Base-by-base conservation (phyloP, 345 rosid genomes). In the Boechera stricta region DNA sequence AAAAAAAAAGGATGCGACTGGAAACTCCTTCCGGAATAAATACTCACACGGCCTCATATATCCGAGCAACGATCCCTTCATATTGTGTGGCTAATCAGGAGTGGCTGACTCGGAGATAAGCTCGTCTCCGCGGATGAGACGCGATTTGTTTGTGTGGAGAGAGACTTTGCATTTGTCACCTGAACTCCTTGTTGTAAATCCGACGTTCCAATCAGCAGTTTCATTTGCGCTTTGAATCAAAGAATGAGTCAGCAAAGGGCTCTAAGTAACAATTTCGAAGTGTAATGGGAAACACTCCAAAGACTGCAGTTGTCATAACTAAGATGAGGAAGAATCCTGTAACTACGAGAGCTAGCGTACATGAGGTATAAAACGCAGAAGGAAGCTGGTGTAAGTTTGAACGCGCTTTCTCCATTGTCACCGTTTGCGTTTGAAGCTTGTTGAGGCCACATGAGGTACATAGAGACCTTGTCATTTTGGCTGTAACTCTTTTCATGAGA, bases 31-130 rank as follows among this genome's bases (percentile, higher is more conserved):
- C 26, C 6, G 51, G 63, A 54, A 29, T 41, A 28, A n/a, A 41
- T 69, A 69, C 39, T 41, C 63, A 69, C 73, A 69, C 73, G 63
- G 53, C 52, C 63, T 69, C 52, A 28, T 28, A 55, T 15, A 4
- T 55, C 73, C 41, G 16, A 39, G 10, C 53, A 54, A 55, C n/a
- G 63, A 54, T 39, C 73, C 63, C 6, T 13, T 68, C 38, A 68
- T 3, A 52, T 52, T 5, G 24, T 21, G 24, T 21, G 24, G 24
- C 24, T 32, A 66, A 33, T 49, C 44, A 10, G 18, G 57, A 21
- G 6, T 6, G 5, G 12, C 2, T 21, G 60, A 52, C 60, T 67
- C 60, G 35, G 60, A 36, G 35, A 67, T 13, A 24, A 67, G 48
- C 72, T 67, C 51, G 24, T 52, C 10, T 2, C 48, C 48, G 7